These are phyloP conservation scores for Tubosaeta sp. DNA, from an alignment of 768 basidiomycete species.

Conservation along the genomic window DNA sequence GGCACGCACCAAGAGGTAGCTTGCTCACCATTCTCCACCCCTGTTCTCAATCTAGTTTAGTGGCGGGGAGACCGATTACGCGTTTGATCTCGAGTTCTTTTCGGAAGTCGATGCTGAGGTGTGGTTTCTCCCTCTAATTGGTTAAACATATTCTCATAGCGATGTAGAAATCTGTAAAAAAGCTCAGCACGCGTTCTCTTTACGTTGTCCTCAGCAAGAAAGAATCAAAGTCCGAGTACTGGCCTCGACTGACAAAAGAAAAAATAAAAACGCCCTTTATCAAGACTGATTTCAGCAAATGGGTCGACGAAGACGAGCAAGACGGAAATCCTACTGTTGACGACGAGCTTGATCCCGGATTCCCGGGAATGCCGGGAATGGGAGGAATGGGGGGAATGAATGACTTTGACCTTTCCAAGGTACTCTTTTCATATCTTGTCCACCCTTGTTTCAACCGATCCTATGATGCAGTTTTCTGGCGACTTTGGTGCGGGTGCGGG, in stretches of 20 bases:
- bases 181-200: conserved; percentile 65
- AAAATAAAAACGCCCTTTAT: conserved; percentile 76
- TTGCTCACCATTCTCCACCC: background rate
- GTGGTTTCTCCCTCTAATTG: background rate
- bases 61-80: conserved; percentile 58
- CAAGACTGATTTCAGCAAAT: conserved; percentile 94
- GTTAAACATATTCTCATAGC: conserved; percentile 1
- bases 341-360: conserved; percentile 34
- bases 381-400: too few relatives aligned
- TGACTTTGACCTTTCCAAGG: conserved; percentile 65
- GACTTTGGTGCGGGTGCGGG: background rate
- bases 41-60: conserved; percentile 15
- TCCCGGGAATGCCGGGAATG: conserved; percentile 37
- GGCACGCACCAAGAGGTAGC: conserved; percentile 62
- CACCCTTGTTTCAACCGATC: conserved; percentile 5
- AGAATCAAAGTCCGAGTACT: conserved; percentile 69
- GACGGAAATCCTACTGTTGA: conserved; percentile 48
- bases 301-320: conserved; percentile 98
- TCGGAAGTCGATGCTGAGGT: conserved; percentile 77
- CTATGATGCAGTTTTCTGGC: conserved; percentile 29
- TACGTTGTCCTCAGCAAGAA: conserved; percentile 77
- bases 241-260: conserved; percentile 91
- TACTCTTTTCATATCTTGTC: conserved; percentile 20
- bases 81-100: conserved; percentile 73
- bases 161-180: conserved; percentile 36